Evolutionary conservation across 345 rosid genomes (phyloP).

Genomic region (Eucalyptus rudis): DNA sequence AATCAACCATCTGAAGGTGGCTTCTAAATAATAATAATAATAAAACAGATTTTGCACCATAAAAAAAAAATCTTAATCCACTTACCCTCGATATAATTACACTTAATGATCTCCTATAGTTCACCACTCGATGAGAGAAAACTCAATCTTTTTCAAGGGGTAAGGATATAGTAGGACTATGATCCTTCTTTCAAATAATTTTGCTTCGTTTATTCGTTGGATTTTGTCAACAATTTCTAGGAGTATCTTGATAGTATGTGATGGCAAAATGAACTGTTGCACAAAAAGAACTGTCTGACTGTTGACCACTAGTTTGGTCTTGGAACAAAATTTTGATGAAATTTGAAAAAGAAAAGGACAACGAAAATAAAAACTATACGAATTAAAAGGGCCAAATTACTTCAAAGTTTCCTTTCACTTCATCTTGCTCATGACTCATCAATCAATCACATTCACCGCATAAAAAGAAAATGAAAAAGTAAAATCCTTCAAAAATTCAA

Average conservation of each 20-base stretch:
- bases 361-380: no score
- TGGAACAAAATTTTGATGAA: background rate
- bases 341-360: no score
- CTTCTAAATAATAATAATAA: no score
- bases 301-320: background rate
- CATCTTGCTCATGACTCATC: background rate
- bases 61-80: no score
- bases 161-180: background rate
- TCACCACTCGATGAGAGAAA: background rate
- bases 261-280: background rate
- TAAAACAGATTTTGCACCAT: no score
- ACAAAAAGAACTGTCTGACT: background rate
- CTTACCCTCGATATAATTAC: no score
- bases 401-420: background rate
- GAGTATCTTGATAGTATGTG: background rate
- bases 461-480: background rate
- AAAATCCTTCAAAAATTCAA: background rate
- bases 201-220: background rate
- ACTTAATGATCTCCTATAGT: no score
- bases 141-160: background rate
- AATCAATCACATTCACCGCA: background rate
- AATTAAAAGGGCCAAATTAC: background rate
- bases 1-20: no score
- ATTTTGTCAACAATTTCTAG: background rate
- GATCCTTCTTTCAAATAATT: background rate